Percentiles rank a stretch among this genome's conserved stretches.
phyloP scores from a whole-genome alignment of 2,329 filamentous ascomycete genomes.

The Alternaria ethzedia region DNA sequence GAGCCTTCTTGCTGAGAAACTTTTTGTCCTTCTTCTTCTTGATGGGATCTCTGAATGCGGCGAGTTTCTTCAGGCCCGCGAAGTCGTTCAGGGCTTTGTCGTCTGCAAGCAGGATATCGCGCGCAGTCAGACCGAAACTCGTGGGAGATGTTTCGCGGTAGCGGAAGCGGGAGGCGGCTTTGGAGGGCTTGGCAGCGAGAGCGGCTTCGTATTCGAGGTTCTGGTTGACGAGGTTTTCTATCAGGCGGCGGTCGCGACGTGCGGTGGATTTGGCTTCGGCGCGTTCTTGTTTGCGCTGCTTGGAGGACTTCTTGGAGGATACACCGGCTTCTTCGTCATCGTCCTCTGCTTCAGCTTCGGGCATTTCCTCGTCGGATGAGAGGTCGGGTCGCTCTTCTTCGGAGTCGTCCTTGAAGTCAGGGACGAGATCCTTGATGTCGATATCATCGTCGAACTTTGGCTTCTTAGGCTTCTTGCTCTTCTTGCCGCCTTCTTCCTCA shows the following conservation, averaged over 20 bases:
- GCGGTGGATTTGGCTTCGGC: conserved; percentile 71
- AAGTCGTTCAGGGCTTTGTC: conserved; percentile 88
- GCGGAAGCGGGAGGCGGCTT: conserved; percentile 69
- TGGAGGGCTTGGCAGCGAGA: conserved; percentile 57
- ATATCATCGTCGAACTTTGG: conserved; percentile 97
- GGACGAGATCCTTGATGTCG: conserved; percentile 90
- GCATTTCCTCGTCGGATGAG: conserved; percentile 54
- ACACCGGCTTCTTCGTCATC: conserved; percentile 36
- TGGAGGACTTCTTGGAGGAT: conserved; percentile 47
- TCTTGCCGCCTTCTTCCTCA: conserved; percentile 43
- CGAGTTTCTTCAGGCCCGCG: conserved; percentile 92
- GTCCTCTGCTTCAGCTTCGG: conserved; percentile 53
- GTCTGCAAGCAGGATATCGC: conserved; percentile 89
- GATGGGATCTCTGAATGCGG: conserved; percentile 82
- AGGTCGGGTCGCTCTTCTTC: conserved; percentile 78
- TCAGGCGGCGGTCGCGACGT: conserved; percentile 80
- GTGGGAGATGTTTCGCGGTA: conserved; percentile 94
- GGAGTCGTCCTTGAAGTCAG: conserved; percentile 79
- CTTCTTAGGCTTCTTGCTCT: conserved; percentile 71
- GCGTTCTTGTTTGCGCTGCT: conserved; percentile 57
- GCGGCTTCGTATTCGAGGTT: conserved; percentile 76
- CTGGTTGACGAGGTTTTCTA: conserved; percentile 85
- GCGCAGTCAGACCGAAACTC: conserved; percentile 84
- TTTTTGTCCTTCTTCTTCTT: conserved; percentile 92
- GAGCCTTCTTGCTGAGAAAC: conserved; percentile 87